Conservation (phyloP, 352 stramenopile species). For the Pythium sukuiense region DNA sequence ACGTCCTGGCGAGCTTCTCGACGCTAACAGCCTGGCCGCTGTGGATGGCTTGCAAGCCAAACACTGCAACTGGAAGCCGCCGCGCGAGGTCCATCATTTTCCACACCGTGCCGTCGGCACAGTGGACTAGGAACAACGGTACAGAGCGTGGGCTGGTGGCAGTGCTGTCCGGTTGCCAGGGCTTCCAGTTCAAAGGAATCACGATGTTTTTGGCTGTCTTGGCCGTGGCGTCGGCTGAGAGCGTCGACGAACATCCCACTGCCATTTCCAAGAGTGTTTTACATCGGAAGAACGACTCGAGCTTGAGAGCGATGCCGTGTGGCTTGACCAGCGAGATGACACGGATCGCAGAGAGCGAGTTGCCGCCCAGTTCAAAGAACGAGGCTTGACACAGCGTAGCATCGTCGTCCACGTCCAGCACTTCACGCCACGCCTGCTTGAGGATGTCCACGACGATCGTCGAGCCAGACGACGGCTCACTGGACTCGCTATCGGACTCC, state of each 20-base stretch:
- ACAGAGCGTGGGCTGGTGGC: neutral
- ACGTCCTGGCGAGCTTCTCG: conserved; percentile 36
- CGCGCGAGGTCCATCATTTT: conserved; percentile 55
- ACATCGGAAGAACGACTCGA: conserved; percentile 52
- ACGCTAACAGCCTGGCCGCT: conserved; percentile 19
- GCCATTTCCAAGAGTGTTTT: conserved; percentile 46
- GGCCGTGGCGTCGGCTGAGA: conserved; percentile 16
- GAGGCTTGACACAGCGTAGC: conserved; percentile 30
- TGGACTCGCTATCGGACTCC: neutral
- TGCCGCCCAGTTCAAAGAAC: conserved; percentile 72
- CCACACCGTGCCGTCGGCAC: conserved; percentile 56
- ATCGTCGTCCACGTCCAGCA: conserved; percentile 39
- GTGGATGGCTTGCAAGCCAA: conserved; percentile 39
- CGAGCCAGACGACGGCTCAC: conserved; percentile 6
- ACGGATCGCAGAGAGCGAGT: conserved; percentile 65
- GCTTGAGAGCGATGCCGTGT: conserved; percentile 40
- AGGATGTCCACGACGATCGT: conserved; percentile 42
- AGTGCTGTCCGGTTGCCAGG: neutral
- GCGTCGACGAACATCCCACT: conserved; percentile 2
- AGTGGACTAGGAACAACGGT: conserved; percentile 54
- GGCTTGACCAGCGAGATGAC: conserved; percentile 55
- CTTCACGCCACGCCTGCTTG: conserved; percentile 51
- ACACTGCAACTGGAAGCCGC: conserved; percentile 35
- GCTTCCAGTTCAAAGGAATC: conserved; percentile 43
- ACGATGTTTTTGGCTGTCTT: conserved; percentile 17